Conservation (phyloP, 306 rosid genomes). For the Calophaca sinica region DNA sequence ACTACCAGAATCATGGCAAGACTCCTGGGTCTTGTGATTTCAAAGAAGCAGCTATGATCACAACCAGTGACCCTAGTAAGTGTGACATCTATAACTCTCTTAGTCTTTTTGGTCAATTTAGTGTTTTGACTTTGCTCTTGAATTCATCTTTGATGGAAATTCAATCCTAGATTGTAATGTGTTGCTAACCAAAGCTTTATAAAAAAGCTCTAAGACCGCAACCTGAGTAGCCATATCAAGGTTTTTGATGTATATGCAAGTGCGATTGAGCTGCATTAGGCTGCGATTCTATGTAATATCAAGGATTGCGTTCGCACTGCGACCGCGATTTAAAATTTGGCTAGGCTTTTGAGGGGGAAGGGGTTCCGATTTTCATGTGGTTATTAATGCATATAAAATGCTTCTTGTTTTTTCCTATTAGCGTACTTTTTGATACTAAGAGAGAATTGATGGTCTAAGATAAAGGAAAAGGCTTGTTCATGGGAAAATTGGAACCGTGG, state of each 20-base stretch:
- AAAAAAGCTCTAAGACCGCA: too few species aligned
- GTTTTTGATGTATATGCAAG: too few species aligned
- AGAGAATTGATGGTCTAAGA: neutral
- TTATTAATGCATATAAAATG: neutral
- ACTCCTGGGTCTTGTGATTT: conserved; percentile 81
- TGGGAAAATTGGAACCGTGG: neutral
- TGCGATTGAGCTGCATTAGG: too few species aligned
- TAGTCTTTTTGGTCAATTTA: conserved; percentile 23
- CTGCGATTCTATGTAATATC: too few species aligned
- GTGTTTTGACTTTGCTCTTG: neutral
- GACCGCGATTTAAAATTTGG: neutral
- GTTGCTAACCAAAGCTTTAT: neutral
- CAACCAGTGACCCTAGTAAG: conserved; percentile 91
- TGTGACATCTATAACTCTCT: too few species aligned
- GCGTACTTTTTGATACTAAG: neutral
- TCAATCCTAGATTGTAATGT: neutral
- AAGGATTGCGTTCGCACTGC: too few species aligned
- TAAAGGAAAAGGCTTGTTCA: neutral
- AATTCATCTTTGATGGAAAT: neutral
- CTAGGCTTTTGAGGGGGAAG: too few species aligned
- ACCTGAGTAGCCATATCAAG: too few species aligned
- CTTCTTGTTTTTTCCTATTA: neutral
- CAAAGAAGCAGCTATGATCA: conserved; percentile 83
- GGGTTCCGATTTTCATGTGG: neutral
- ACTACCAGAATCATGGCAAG: conserved; percentile 74